Evolutionary conservation across 1,139 yeast species (phyloP), one percentile per base, ranked within the genome.

Genomic region (Zygosaccharomyces sapae): DNA sequence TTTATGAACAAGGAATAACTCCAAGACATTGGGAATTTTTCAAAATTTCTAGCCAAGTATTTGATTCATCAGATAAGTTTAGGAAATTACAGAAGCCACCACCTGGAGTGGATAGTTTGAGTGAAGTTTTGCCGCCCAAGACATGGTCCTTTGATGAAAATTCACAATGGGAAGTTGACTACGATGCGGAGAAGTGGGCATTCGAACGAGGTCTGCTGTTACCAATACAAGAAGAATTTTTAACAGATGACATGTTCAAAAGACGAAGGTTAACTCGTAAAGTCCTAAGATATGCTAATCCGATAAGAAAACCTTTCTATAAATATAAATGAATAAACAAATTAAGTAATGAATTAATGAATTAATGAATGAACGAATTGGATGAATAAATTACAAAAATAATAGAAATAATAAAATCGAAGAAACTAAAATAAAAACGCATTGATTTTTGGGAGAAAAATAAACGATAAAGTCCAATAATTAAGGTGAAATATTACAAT

Each of bases 71-170:
- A 27, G 80, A 83, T 50, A 65, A 71, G 2, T 66, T 61, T 12
- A 71, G 96, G 49, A 61, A 72, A 20, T 73, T 84, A 4, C 81
- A 83, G 38, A 77, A 75, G 48, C 71, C 76, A 4, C 96, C 97
- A 0, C 72, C 75, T 0, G 95, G 95, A 0, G 81, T 81, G 0
- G 68, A 73, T 25, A 70, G 70, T 30, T 60, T 89, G 31, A 70
- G 73, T 1, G 79, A 80, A 31, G 78, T 89, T 0, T 61, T 65
- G 30, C 83, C 95, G 0, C 95, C 96, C 0, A 67, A 68, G 9
- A 83, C 80, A 10, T 89, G 97, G 97, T 73, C 73, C 51, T 89
- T 82, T 65, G 83, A 79, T 49, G 70, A 68, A 24, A 79, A 79
- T 33, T 72, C 75, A 39, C 72, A 72, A 10, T 89, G 97, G 97